phyloP scores from a whole-genome alignment of 495 filamentous ascomycete species.

The Aspergillus egyptiacus region DNA sequence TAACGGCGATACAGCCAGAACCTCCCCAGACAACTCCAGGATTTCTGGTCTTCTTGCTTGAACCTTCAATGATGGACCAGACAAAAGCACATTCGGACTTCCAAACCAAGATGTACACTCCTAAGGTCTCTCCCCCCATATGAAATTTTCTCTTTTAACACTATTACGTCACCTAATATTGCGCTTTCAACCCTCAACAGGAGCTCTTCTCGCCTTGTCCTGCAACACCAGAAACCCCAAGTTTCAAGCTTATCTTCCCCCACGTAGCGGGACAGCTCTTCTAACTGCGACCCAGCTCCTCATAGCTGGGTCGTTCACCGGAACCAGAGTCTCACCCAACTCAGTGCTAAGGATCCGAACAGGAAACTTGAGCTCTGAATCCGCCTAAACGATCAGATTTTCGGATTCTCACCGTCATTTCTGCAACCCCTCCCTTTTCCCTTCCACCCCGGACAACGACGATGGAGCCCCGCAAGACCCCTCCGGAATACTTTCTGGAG shows the following conservation, averaged over 20 bases:
- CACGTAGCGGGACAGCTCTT: constrained; percentile 12
- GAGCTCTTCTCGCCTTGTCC: neutral
- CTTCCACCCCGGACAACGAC: neutral
- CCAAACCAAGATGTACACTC: constrained; percentile 14
- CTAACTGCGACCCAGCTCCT: constrained; percentile 12
- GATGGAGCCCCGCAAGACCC: constrained; percentile 56
- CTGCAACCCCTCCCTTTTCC: constrained; percentile 3
- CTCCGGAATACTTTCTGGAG: constrained; percentile 79
- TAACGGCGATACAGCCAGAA: constrained; percentile 1
- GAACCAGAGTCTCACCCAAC: neutral
- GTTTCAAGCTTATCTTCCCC: constrained; percentile 9
- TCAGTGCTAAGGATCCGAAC: neutral
- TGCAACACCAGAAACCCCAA: constrained; percentile 4
- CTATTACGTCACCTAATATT: neutral
- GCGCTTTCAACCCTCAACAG: neutral
- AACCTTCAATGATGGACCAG: constrained; percentile 9
- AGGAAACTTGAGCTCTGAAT: too few species aligned
- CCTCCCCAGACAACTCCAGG: neutral
- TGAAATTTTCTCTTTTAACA: neutral
- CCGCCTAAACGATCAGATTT: too few species aligned
- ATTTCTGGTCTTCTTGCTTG: constrained; percentile 1
- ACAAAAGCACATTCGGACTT: neutral
- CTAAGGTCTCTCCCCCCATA: neutral
- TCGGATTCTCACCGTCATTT: too few species aligned
- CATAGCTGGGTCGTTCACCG: constrained; percentile 14